These are phyloP conservation scores for Nelumbo lutea DNA, from an alignment of 164 flowering plant species.

Conservation along the genomic window DNA sequence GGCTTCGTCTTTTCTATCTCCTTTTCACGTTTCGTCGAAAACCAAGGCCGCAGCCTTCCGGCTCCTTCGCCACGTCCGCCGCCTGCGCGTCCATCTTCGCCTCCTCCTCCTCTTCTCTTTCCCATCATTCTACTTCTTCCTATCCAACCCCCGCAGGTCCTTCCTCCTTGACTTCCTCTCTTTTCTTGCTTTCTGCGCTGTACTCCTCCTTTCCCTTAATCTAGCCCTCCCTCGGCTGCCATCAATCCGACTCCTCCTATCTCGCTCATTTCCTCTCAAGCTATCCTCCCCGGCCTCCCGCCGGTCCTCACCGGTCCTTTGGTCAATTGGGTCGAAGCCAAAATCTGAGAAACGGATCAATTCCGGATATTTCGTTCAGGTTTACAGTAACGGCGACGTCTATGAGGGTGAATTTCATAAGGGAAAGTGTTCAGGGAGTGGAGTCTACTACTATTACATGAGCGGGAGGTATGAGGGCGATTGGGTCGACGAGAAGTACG, in stretches of 20 bases:
- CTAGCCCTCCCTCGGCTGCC: conserved; percentile 55
- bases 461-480: conserved; percentile 85
- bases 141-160: conserved; percentile 36
- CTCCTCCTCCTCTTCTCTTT: conserved; percentile 41
- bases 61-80: conserved; percentile 23
- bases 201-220: conserved; percentile 40
- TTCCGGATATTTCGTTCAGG: conserved; percentile 61
- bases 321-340: conserved; percentile 75
- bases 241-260: conserved; percentile 34
- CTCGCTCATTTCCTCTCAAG: conserved; percentile 35
- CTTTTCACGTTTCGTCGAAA: conserved; percentile 13
- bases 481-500: conserved; percentile 79
- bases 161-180: conserved; percentile 41
- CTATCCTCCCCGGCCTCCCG: conserved; percentile 16
- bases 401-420: conserved; percentile 81
- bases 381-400: conserved; percentile 61
- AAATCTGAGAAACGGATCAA: conserved; percentile 28
- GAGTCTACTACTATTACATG: conserved; percentile 68
- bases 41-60: conserved; percentile 17
- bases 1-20: conserved; percentile 7
- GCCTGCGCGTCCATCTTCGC: conserved; percentile 34
- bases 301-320: conserved; percentile 41
- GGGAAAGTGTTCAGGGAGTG: conserved; percentile 82
- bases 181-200: conserved; percentile 42
- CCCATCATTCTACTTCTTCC: conserved; percentile 51